Evolutionary conservation across 2,329 filamentous ascomycete species (phyloP).

Genomic region (Cytospora piceicola): DNA sequence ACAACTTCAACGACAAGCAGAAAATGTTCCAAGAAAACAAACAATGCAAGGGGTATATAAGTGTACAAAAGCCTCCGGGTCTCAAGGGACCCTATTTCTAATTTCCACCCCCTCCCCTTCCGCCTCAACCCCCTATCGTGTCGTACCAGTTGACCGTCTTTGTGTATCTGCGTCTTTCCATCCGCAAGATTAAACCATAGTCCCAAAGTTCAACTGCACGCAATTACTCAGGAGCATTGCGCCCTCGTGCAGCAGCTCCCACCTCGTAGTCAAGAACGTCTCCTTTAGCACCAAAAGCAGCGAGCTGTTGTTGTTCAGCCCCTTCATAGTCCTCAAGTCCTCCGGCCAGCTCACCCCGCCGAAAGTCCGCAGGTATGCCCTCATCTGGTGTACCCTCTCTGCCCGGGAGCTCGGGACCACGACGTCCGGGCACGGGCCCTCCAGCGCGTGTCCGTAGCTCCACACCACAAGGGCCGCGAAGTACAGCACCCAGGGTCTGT

Average conservation of each 20-base stretch:
- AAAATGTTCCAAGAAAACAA: not conserved
- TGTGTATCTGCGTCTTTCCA: not conserved
- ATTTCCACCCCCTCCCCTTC: not conserved
- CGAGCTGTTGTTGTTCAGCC: slow-evolving; percentile 82
- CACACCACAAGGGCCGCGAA: slow-evolving; percentile 91
- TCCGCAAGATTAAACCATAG: slow-evolving; percentile 38
- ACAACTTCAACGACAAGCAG: not conserved
- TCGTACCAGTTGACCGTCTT: not conserved
- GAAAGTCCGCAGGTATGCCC: slow-evolving; percentile 72
- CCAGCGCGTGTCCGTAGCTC: slow-evolving; percentile 90
- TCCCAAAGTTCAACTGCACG: slow-evolving; percentile 59
- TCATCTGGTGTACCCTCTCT: slow-evolving; percentile 78
- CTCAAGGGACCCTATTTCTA: not conserved
- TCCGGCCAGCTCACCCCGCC: slow-evolving; percentile 75
- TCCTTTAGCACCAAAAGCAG: slow-evolving; percentile 80
- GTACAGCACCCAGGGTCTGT: slow-evolving; percentile 94
- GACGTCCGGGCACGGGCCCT: slow-evolving; percentile 68
- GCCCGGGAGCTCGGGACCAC: slow-evolving; percentile 60
- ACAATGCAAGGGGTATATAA: slow-evolving; percentile 33
- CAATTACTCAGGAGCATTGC: slow-evolving; percentile 80
- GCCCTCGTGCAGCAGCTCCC: slow-evolving; percentile 91
- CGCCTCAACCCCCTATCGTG: slow-evolving; percentile 2
- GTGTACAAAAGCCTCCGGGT: slow-evolving; percentile 29
- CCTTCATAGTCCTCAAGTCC: slow-evolving; percentile 72
- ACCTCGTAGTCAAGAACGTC: slow-evolving; percentile 80